Base-by-base conservation (phyloP, 2,329 filamentous ascomycete species). In the Calonectria hongkongensis region DNA sequence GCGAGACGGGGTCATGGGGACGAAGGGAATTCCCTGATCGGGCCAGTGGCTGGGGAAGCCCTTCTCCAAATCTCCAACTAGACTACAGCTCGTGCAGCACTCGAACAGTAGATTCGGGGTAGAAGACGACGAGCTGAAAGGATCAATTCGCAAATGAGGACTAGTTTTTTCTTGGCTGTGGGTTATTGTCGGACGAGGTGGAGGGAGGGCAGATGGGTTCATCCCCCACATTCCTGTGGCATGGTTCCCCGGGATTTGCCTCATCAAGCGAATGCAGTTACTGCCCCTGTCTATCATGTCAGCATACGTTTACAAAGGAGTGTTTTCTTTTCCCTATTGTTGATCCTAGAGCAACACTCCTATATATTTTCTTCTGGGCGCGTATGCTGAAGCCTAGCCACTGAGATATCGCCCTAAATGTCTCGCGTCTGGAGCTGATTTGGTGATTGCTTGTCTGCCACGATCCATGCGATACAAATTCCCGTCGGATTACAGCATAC, bases 11-110 rank as follows among this genome's bases (percentile, higher is more conserved):
- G 28, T 4, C 18, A 5, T 28, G 25, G 4, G 28, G 9, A 18
- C 30, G 47, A 30, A 9, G 15, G 10, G 2, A 27, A 28, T 50
- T 13, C n/a, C 28, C n/a, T 4, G n/a, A 41, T 30, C 16, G 33
- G 27, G 15, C 10, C n/a, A 2, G 45, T 43, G 18, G n/a, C 13
- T 7, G 30, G 30, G 45, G 18, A 16, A 12, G 21, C 28, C 18
- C 47, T 51, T 51, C 45, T 50, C 63, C 63, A 66, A 41, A 51
- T 66, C 45, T 41, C 63, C 45, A 66, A 43, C 63, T 8, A 36
- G 25, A 21, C 12, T 30, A 45, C 21, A 8, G 30, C 15, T 41
- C 4, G 5, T 4, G 45, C 16, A 12, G 12, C 18, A 10, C 30
- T 50, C 6, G 10, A 60, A 47, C 10, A 27, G 12, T 7, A 5